Evolutionary conservation across 179 eudicot genomes (phyloP), one percentile per base, ranked within the genome.

Genomic region (Actinidia polygama): DNA sequence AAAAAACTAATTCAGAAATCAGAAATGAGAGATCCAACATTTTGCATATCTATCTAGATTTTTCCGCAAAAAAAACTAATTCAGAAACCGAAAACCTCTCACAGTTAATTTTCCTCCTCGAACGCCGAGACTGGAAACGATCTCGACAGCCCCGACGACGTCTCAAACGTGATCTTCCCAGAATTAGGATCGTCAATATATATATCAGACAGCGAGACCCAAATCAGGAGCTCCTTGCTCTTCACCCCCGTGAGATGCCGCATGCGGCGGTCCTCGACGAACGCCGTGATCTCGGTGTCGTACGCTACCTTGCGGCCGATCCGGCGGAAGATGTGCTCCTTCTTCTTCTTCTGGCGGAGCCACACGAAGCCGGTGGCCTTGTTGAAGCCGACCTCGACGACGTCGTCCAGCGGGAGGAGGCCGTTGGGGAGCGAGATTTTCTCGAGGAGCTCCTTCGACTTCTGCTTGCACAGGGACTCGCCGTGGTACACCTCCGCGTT

Each of bases 311-410:
- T 68, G 1, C 85, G 85, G 5, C 89, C 84, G 80, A 94, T 92
- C 76, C 77, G 78, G 0, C 59, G 50, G 85, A 93, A 93, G 15
- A 19, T 24, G 80, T 94, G 95, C 8, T 87, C 83, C 23, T 57
- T 71, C 49, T 85, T 84, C 80, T 88, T 89, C 81, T 87, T 94
- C 86, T 89, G 97, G 78, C 70, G 83, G 5, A 92, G 74, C 98
- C 98, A 94, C 0, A 94, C 92, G 87, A 94, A 94, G 10, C 95
- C 95, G 1, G 95, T 90, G 4, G 83, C 1, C 5, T 87, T 64
- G 70, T 94, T 93, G 85, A 85, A 83, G 3, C 98, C 97, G 5
- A 93, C 90, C 79, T 94, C 98, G 1, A 74, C 75, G 58, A 94
- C 53, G 79, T 93, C 97, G 62, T 82, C 79, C 79, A 93, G 61